Conservation (phyloP, 1,284 basidiomycete species). For the Cystobasidiaceae sp. region DNA sequence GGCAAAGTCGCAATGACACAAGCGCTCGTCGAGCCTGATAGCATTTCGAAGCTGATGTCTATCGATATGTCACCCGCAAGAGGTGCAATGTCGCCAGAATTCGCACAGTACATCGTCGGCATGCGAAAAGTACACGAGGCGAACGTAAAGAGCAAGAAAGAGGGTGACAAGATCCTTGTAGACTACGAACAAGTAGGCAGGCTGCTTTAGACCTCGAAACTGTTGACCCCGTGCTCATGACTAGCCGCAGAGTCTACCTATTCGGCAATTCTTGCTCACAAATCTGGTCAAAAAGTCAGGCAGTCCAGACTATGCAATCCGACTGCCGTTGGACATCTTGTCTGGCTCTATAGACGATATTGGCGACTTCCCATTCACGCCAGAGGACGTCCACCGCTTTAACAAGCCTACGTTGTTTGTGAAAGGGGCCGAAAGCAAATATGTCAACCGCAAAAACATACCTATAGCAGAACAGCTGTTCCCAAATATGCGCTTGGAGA, state of each 20-base stretch:
- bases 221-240: not conserved
- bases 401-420: conserved; percentile 64
- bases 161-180: conserved; percentile 61
- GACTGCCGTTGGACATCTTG: conserved; percentile 65
- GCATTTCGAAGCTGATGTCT: conserved; percentile 63
- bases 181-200: conserved; percentile 57
- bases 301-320: conserved; percentile 55
- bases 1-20: conserved; percentile 79
- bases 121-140: conserved; percentile 64
- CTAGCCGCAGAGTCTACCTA: conserved; percentile 56
- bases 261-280: conserved; percentile 74
- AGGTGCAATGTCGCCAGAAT: conserved; percentile 61
- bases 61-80: conserved; percentile 72
- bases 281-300: conserved; percentile 57
- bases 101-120: conserved; percentile 60
- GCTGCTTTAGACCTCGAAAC: not conserved
- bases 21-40: conserved; percentile 56
- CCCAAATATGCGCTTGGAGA: conserved; percentile 54
- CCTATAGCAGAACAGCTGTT: conserved; percentile 61
- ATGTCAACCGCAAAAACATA: conserved; percentile 64
- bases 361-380: conserved; percentile 63
- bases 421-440: conserved; percentile 73
- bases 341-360: conserved; percentile 59
- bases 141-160: conserved; percentile 56
- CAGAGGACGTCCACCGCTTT: conserved; percentile 54